Evolutionary conservation across 2,329 filamentous ascomycete species (phyloP).

Genomic region (Cercospora nicotianae): DNA sequence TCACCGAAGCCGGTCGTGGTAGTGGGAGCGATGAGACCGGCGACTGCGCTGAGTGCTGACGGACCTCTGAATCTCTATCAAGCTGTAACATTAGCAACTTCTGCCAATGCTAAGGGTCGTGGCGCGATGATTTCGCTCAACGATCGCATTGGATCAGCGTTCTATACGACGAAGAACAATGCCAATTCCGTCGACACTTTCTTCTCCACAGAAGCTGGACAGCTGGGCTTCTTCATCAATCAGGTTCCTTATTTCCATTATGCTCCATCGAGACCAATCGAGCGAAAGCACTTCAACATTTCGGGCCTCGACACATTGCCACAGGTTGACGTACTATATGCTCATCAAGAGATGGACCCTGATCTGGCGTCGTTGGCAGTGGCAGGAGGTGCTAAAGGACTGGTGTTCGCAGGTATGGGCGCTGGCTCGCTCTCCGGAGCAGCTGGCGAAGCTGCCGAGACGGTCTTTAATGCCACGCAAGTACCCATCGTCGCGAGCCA

Average conservation of each 20-base stretch:
- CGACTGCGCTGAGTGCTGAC: slow-evolving; percentile 62
- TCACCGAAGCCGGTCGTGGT: slow-evolving; percentile 60
- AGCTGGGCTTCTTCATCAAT: slow-evolving; percentile 60
- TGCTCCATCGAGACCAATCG: slow-evolving; percentile 51
- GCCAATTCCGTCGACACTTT: slow-evolving; percentile 65
- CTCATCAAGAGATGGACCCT: slow-evolving; percentile 52
- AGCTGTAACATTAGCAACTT: slow-evolving; percentile 58
- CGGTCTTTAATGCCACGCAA: slow-evolving; percentile 48
- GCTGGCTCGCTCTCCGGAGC: slow-evolving; percentile 52
- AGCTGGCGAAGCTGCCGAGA: slow-evolving; percentile 46
- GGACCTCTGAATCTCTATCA: slow-evolving; percentile 63
- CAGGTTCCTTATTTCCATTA: slow-evolving; percentile 63
- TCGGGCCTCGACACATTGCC: slow-evolving; percentile 45
- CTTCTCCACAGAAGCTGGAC: slow-evolving; percentile 57
- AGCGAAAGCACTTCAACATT: slow-evolving; percentile 49
- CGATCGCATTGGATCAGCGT: slow-evolving; percentile 60
- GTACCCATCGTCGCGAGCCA: slow-evolving; percentile 56
- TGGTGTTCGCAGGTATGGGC: slow-evolving; percentile 58
- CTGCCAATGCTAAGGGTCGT: slow-evolving; percentile 48
- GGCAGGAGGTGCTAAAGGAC: slow-evolving; percentile 53
- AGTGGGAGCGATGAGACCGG: slow-evolving; percentile 64
- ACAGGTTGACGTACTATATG: slow-evolving; percentile 58
- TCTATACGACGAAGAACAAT: slow-evolving; percentile 62
- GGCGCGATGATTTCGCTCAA: slow-evolving; percentile 63
- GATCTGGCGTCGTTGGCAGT: slow-evolving; percentile 52